Conservation (phyloP, 2,329 filamentous ascomycete species). For the Coniochaeta sp. region DNA sequence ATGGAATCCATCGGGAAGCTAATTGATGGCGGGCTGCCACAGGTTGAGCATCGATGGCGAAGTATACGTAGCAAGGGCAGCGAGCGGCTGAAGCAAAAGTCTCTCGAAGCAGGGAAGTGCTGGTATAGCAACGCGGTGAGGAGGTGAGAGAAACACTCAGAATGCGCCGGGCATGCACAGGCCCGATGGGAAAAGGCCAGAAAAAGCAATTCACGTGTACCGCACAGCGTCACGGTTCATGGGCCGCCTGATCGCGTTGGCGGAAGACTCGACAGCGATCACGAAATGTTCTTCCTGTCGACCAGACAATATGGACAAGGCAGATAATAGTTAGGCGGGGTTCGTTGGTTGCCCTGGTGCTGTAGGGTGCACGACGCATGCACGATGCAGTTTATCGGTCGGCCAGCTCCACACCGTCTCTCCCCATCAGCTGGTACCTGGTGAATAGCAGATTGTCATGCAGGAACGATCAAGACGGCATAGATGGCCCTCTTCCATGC, state of each 20-base stretch:
- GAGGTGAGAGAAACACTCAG: no score
- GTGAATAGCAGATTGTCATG: neutral
- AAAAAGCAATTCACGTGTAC: neutral
- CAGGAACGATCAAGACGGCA: neutral
- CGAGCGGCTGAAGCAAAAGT: neutral
- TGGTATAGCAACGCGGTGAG: neutral
- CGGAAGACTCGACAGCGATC: slow-evolving; percentile 1
- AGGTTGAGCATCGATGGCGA: neutral
- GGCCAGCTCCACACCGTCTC: neutral
- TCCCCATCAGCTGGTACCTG: neutral
- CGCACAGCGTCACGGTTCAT: neutral
- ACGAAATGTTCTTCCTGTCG: neutral
- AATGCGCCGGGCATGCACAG: neutral
- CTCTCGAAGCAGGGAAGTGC: neutral
- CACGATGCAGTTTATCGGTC: neutral
- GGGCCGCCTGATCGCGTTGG: neutral
- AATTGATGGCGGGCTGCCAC: neutral
- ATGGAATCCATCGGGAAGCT: slow-evolving; percentile 15
- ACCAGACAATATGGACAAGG: neutral
- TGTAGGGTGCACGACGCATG: neutral
- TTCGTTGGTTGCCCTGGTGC: neutral
- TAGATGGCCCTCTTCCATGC: neutral
- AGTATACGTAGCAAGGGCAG: neutral
- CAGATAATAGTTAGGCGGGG: neutral
- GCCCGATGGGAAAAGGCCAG: neutral